These are phyloP conservation scores for Jimgerdemannia lactiflua DNA, from an alignment of 192 early-diverging fungal species.

Conservation along the genomic window DNA sequence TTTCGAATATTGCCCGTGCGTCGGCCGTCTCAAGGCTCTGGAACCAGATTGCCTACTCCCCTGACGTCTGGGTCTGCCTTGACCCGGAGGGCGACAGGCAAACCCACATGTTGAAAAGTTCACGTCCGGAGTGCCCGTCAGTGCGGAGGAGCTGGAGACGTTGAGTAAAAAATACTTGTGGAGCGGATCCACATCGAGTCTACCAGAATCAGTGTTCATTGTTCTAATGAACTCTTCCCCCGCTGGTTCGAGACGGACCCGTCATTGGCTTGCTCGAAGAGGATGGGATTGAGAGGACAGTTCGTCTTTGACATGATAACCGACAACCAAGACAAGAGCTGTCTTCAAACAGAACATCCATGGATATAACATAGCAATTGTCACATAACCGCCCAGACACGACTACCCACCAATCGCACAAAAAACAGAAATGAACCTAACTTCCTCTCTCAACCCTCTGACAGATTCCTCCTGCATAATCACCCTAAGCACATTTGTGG, in stretches of 20 bases:
- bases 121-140: not conserved
- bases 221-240: not conserved
- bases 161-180: too few relatives aligned
- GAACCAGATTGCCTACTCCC: not conserved
- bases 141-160: not conserved
- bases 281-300: not conserved
- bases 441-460: too few relatives aligned
- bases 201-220: too few relatives aligned
- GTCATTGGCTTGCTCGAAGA: not conserved
- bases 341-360: too few relatives aligned
- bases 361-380: too few relatives aligned
- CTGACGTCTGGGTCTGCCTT: not conserved
- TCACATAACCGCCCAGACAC: too few relatives aligned
- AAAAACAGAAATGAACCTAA: too few relatives aligned
- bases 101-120: not conserved
- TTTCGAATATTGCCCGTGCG: not conserved
- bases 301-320: not conserved
- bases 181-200: too few relatives aligned
- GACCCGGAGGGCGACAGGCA: not conserved
- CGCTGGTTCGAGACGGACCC: not conserved
- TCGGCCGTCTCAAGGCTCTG: not conserved
- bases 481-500: too few relatives aligned
- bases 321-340: too few relatives aligned
- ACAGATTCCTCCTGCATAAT: too few relatives aligned
- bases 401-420: too few relatives aligned